A percentile compares a stretch with the other conserved stretches of the same genome.
These are phyloP conservation scores for Prunus fruticosa DNA, from an alignment of 306 rosid genomes.

Conservation along the genomic window DNA sequence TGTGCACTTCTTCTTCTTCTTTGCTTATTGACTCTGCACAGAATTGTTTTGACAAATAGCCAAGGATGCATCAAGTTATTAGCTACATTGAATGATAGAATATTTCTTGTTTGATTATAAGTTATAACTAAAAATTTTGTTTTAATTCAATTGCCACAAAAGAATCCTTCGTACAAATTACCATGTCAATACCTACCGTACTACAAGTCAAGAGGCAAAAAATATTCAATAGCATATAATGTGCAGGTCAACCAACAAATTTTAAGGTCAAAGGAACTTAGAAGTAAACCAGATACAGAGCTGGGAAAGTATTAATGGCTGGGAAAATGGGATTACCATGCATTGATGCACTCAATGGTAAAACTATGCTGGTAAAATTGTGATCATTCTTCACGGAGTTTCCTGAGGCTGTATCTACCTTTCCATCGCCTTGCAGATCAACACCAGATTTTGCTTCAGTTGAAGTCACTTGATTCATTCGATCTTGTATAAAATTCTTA, in stretches of 20 bases:
- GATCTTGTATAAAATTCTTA: conserved; percentile 36
- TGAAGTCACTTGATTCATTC: conserved; percentile 31
- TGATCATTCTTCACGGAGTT: conserved; percentile 34
- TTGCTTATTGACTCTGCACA: conserved; percentile 25
- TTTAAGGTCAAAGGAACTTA: not conserved
- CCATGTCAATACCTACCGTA: not conserved
- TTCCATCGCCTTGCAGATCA: conserved; percentile 28
- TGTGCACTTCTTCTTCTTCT: conserved; percentile 40
- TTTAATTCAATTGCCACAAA: not conserved
- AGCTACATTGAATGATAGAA: not conserved
- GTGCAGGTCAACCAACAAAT: not conserved
- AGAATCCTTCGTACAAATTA: not conserved
- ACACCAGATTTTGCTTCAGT: conserved; percentile 31
- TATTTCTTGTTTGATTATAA: not conserved
- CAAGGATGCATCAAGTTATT: not conserved
- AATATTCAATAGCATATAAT: not conserved
- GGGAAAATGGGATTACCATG: conserved; percentile 40
- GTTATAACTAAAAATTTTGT: not conserved
- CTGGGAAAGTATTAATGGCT: not conserved
- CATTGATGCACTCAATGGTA: conserved; percentile 27
- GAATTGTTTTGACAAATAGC: not conserved
- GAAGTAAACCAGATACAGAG: not conserved
- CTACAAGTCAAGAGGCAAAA: conserved; percentile 5
- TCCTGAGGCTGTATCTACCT: conserved; percentile 32
- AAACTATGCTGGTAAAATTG: conserved; percentile 33